phyloP scores from a whole-genome alignment of 2,329 filamentous ascomycete species.

The Colletotrichum tabaci region DNA sequence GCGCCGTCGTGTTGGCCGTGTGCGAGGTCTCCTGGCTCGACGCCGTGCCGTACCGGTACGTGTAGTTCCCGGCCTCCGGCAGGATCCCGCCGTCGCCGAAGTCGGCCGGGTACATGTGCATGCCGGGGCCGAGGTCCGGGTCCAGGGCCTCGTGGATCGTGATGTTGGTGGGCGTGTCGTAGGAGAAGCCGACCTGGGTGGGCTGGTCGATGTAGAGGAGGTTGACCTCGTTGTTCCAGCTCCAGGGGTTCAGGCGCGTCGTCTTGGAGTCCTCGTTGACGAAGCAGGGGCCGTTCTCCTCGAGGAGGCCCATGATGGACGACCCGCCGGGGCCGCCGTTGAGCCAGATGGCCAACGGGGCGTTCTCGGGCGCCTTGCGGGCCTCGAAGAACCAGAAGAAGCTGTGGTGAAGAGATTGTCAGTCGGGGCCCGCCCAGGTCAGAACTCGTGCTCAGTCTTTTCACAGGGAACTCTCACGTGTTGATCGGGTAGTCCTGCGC shows the following conservation, averaged over 20 bases:
- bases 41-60: slow-evolving; percentile 53
- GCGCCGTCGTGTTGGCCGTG: slow-evolving; percentile 59
- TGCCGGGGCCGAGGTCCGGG: background rate
- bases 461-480: slow-evolving; percentile 56
- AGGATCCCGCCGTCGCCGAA: slow-evolving; percentile 52
- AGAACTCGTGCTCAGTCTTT: too few relatives aligned
- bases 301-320: slow-evolving; percentile 64
- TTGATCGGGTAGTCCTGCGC: slow-evolving; percentile 59
- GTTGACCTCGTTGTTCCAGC: slow-evolving; percentile 69
- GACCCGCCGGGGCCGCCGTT: slow-evolving; percentile 69
- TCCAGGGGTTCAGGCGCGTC: slow-evolving; percentile 66
- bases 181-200: slow-evolving; percentile 74
- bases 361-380: slow-evolving; percentile 52
- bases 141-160: slow-evolving; percentile 56
- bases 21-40: slow-evolving; percentile 49
- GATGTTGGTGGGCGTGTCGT: slow-evolving; percentile 71
- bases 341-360: slow-evolving; percentile 66
- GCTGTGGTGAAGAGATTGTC: background rate
- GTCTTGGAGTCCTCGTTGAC: slow-evolving; percentile 59
- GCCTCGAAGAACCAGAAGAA: slow-evolving; percentile 50
- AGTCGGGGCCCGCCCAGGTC: background rate
- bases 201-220: slow-evolving; percentile 66
- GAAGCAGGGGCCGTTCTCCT: slow-evolving; percentile 62
- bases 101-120: slow-evolving; percentile 45
- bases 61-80: slow-evolving; percentile 54